These are phyloP conservation scores for Pichia exigua DNA, from an alignment of 805 yeast genomes.

Conservation along the genomic window DNA sequence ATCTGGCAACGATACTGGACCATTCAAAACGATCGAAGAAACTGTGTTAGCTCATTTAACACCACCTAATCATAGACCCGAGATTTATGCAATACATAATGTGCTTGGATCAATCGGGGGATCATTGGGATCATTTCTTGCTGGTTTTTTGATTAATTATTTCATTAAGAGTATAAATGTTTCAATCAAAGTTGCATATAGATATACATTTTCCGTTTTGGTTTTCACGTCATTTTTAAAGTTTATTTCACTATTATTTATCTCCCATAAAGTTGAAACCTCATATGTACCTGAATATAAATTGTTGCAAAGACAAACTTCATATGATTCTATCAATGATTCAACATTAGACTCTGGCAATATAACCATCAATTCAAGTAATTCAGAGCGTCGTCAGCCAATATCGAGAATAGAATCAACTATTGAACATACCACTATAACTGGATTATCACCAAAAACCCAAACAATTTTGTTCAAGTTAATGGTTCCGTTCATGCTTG, in stretches of 20 bases:
- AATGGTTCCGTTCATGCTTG: slow-evolving; percentile 64
- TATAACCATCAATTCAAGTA: neutral
- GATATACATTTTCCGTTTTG: slow-evolving; percentile 50
- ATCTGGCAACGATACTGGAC: slow-evolving; percentile 86
- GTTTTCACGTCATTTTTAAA: slow-evolving; percentile 47
- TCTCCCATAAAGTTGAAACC: slow-evolving; percentile 49
- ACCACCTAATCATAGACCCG: slow-evolving; percentile 55
- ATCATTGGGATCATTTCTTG: slow-evolving; percentile 60
- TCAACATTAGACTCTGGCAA: neutral
- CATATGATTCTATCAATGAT: neutral
- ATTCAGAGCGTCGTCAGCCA: slow-evolving; percentile 6
- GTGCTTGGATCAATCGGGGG: slow-evolving; percentile 62
- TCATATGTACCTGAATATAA: slow-evolving; percentile 20
- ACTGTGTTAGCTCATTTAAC: slow-evolving; percentile 76
- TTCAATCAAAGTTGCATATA: slow-evolving; percentile 40
- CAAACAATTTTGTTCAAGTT: slow-evolving; percentile 38
- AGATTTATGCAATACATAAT: slow-evolving; percentile 68
- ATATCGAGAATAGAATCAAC: slow-evolving; percentile 15
- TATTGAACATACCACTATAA: slow-evolving; percentile 18
- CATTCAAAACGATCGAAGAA: slow-evolving; percentile 81
- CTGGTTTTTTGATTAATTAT: slow-evolving; percentile 53
- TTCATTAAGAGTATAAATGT: slow-evolving; percentile 28
- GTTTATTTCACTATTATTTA: slow-evolving; percentile 39
- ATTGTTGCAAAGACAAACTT: neutral
- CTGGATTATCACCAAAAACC: slow-evolving; percentile 37